Base-by-base conservation (phyloP, 1,139 yeast species). In the Sporopachydermia cereana region DNA sequence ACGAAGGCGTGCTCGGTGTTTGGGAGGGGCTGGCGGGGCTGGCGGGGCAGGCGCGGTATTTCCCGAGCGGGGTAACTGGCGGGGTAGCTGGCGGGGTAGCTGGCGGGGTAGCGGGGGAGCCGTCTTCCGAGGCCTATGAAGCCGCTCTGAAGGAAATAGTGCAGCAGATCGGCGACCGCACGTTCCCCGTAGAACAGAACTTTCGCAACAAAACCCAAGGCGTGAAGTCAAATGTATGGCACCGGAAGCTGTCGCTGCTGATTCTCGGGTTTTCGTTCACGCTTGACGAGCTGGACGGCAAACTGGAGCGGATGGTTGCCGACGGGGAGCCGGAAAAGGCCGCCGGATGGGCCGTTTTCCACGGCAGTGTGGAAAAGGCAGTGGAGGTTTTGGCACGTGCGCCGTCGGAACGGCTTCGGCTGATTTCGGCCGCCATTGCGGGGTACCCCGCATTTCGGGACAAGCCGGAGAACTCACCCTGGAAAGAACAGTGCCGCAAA, bases 301-400 rank as follows among this genome's bases (percentile, higher is more conserved):
- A 83, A 51, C 72, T 85, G 43, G 66, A 67, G 30, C 67, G 70
- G 41, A 67, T 89, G 42, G 75, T 81, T 24, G 61, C 66, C 0
- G 63, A 68, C 24, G 91, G 86, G 0, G 74, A 76, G 50, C 74
- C 74, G 49, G 95, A 86, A 51, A 81, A 91, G 57, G 97, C 98
- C 1, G 98, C 97, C 0, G 97, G 95, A 0, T 86, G 96, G 95
- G 96, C 97, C 0, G 91, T 88, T 0, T 91, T 91, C 61, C 93
- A 86, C 58, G 96, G 95, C 2, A 84, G 88, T 59, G 84, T 91
- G 2, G 74, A 76, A 3, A 72, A 79, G 47, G 96, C 96, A 0
- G 84, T 89, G 7, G 77, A 76, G 29, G 80, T 86, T 12, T 66
- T 91, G 46, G 67, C 71, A 2, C 60, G 61, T 18, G 74, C 86